Conservation (phyloP, 2,329 filamentous ascomycete species). For the Xylaria sp. region DNA sequence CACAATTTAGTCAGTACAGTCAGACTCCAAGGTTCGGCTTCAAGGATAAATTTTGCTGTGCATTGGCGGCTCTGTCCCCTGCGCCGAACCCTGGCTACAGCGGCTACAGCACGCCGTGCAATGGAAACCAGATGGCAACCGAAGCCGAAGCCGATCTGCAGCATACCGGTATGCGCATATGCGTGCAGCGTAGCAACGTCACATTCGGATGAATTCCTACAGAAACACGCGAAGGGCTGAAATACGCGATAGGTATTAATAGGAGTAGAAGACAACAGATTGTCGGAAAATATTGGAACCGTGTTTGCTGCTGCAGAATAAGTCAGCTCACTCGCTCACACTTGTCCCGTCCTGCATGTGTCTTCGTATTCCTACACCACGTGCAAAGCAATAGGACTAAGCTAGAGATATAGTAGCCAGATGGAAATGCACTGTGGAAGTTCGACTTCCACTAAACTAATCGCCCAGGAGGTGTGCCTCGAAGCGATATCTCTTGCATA, state of each 20-base stretch:
- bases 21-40: neutral
- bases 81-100: neutral
- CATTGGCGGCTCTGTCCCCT: constrained; percentile 9
- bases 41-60: neutral
- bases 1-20: constrained; percentile 8
- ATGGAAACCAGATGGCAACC: constrained; percentile 7
- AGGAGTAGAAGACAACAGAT: neutral
- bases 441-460: neutral
- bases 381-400: constrained; percentile 6
- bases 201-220: constrained; percentile 1
- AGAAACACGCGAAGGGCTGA: neutral
- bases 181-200: neutral
- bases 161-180: neutral
- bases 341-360: neutral
- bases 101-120: constrained; percentile 1
- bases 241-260: constrained; percentile 1
- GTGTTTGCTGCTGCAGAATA: neutral
- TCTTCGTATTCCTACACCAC: constrained; percentile 13
- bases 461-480: neutral
- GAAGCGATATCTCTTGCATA: neutral
- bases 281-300: neutral
- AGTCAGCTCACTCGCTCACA: neutral
- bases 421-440: constrained; percentile 9
- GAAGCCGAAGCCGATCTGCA: constrained; percentile 6
- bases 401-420: neutral